Percentiles rank a stretch among this genome's conserved stretches.
phyloP scores from a whole-genome alignment of 805 yeast genomes.

The Metschnikowia aberdeeniae region DNA sequence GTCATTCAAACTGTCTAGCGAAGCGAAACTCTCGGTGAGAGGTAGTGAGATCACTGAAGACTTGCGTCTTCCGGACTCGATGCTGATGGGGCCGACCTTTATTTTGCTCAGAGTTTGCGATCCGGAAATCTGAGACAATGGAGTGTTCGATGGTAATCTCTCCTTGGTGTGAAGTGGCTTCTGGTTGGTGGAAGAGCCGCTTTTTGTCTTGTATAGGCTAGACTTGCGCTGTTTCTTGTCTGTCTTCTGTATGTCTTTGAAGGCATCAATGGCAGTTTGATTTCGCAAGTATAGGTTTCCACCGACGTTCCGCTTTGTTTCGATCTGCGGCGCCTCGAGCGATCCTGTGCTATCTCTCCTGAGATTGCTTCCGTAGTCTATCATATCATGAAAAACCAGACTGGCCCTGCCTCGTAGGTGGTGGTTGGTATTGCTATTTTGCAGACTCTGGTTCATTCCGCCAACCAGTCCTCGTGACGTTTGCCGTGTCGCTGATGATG shows the following conservation, averaged over 20 bases:
- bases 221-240: slow-evolving; percentile 38
- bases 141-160: not conserved
- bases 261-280: slow-evolving; percentile 40
- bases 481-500: not conserved
- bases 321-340: slow-evolving; percentile 41
- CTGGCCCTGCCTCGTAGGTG: slow-evolving; percentile 1
- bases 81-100: slow-evolving; percentile 35
- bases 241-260: slow-evolving; percentile 39
- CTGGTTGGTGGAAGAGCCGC: slow-evolving; percentile 9
- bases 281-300: slow-evolving; percentile 42
- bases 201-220: slow-evolving; percentile 11
- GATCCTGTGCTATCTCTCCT: slow-evolving; percentile 21
- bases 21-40: slow-evolving; percentile 71
- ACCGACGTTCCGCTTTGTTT: slow-evolving; percentile 43
- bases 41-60: slow-evolving; percentile 75
- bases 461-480: not conserved
- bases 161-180: slow-evolving; percentile 6
- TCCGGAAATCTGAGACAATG: not conserved
- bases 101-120: slow-evolving; percentile 17
- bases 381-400: slow-evolving; percentile 27
- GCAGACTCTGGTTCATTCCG: not conserved
- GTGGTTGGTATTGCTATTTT: not conserved
- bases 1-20: slow-evolving; percentile 65
- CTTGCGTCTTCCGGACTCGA: slow-evolving; percentile 24
- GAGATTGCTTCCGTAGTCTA: slow-evolving; percentile 24